Evolutionary conservation across 805 yeast species (phyloP).

Genomic region (Jamesozyma piceae): DNA sequence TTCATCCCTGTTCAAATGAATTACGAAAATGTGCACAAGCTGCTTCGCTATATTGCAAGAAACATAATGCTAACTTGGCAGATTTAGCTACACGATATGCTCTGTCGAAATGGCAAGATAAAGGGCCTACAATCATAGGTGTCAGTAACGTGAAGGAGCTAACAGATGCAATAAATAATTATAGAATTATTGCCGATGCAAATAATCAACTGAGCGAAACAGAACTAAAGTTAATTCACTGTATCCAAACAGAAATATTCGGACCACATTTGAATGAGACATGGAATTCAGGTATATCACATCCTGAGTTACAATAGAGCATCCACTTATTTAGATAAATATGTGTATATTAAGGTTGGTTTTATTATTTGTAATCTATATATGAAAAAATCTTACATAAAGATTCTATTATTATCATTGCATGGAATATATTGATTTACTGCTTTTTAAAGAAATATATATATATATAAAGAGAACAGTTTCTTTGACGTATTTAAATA

Average conservation of each 20-base stretch:
- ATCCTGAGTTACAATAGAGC: background rate
- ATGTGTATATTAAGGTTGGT: no score
- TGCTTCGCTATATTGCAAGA: slow-evolving; percentile 41
- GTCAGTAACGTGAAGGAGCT: slow-evolving; percentile 59
- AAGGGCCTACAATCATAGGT: slow-evolving; percentile 69
- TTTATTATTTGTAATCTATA: no score
- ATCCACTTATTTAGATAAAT: no score
- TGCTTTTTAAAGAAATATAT: no score
- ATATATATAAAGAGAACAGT: no score
- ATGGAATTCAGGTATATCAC: slow-evolving; percentile 42
- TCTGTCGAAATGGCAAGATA: slow-evolving; percentile 44
- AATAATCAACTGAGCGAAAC: slow-evolving; percentile 27
- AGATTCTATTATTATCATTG: no score
- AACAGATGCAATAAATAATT: slow-evolving; percentile 49
- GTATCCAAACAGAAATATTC: slow-evolving; percentile 36
- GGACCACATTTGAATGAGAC: slow-evolving; percentile 53
- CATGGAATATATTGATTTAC: no score
- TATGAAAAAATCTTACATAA: no score
- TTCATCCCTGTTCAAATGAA: slow-evolving; percentile 70
- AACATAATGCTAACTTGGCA: slow-evolving; percentile 54
- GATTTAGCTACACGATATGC: slow-evolving; percentile 76
- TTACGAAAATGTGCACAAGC: slow-evolving; percentile 38
- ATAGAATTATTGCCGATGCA: slow-evolving; percentile 35
- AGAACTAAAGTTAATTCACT: slow-evolving; percentile 38
- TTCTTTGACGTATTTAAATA: no score